These are phyloP conservation scores for Fusarium citri DNA, from an alignment of 2,329 filamentous ascomycete species.

Conservation along the genomic window DNA sequence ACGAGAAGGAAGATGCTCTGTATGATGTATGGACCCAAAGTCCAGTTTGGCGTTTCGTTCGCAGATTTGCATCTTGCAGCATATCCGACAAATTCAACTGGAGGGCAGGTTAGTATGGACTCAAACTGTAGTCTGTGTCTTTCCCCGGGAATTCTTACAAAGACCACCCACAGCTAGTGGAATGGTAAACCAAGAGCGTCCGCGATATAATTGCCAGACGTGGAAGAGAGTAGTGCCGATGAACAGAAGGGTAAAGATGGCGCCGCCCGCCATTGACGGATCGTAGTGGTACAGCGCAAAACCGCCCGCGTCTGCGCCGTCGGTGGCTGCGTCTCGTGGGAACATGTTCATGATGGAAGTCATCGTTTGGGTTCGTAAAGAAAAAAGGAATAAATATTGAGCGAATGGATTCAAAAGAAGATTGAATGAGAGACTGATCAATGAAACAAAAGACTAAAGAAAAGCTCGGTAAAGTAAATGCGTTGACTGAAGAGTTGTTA, in stretches of 20 bases:
- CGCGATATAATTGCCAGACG: not conserved
- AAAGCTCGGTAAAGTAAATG: no score
- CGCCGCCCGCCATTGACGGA: slow-evolving; percentile 1
- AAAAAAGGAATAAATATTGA: not conserved
- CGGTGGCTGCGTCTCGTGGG: not conserved
- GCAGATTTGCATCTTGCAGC: slow-evolving; percentile 10
- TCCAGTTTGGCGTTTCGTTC: slow-evolving; percentile 2
- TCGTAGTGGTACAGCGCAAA: slow-evolving; percentile 8
- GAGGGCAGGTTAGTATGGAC: accelerated
- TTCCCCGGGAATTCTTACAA: not conserved
- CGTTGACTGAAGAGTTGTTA: no score
- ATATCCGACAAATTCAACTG: slow-evolving; percentile 5
- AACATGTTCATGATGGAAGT: not conserved
- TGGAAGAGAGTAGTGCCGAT: not conserved
- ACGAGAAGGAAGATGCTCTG: slow-evolving; percentile 9
- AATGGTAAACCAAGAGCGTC: slow-evolving; percentile 6
- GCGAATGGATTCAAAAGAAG: accelerated
- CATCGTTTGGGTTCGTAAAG: accelerated
- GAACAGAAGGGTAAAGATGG: not conserved
- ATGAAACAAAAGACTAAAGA: not conserved
- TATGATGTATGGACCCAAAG: slow-evolving; percentile 1
- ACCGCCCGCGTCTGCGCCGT: not conserved
- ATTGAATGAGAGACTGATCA: accelerated
- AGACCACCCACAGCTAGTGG: not conserved
- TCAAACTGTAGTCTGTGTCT: no score